Conservation (phyloP, 768 basidiomycete species). For the Cystobasidium onofrii region DNA sequence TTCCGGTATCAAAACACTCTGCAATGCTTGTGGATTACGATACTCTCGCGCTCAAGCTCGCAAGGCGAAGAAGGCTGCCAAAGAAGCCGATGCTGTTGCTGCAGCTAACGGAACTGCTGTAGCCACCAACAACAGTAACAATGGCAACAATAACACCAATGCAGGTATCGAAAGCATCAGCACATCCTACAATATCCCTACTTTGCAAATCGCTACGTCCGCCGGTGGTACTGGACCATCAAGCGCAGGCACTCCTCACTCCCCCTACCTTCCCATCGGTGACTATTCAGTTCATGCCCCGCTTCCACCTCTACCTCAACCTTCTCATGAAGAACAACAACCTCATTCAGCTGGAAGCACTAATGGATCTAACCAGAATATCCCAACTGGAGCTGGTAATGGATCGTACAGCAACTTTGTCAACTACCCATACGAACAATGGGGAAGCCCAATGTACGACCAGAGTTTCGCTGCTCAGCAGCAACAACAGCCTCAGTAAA, state of each 20-base stretch:
- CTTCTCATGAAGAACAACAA: neutral
- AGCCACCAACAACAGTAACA: neutral
- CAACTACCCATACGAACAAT: constrained; percentile 1
- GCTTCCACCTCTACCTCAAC: constrained; percentile 12
- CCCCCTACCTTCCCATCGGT: constrained; percentile 11
- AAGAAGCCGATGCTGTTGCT: neutral
- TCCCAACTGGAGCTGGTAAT: constrained; percentile 3
- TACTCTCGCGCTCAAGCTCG: constrained; percentile 25
- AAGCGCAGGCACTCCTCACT: neutral
- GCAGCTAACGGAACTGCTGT: neutral
- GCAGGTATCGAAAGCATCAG: neutral
- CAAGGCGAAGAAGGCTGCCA: constrained; percentile 23
- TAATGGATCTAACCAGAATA: neutral
- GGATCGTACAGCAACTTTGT: constrained; percentile 19
- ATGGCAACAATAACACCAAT: neutral
- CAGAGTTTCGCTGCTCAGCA: constrained; percentile 9
- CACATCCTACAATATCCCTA: constrained; percentile 5
- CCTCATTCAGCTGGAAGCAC: constrained; percentile 9
- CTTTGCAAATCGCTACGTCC: neutral
- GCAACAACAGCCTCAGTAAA: neutral
- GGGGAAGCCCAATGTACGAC: neutral
- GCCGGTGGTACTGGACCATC: neutral
- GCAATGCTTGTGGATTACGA: constrained; percentile 38
- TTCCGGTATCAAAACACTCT: constrained; percentile 35
- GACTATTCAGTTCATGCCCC: constrained; percentile 12